Evolutionary conservation across 129 eudicot species (phyloP), one percentile per base, ranked within the genome.

Genomic region (Artemisia tridentata): DNA sequence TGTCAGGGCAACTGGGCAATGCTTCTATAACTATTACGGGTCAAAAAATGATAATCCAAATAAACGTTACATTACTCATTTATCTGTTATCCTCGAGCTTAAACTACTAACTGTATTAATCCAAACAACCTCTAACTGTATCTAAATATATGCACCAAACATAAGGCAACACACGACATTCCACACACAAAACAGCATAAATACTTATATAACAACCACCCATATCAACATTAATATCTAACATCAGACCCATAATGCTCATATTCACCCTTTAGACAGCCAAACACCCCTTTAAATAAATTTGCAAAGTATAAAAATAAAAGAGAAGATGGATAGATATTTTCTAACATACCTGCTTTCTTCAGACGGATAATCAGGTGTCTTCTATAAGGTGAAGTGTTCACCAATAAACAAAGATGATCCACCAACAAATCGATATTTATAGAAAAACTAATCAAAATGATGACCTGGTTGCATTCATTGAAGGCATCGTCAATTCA

Each of bases 171-270:
- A 64, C 25, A 23, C 2, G 19, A 17, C 17, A 54, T 23, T 52
- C 57, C 3, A 54, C 38, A 21, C 4, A 58, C 23, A 58, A 58
- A 19, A 58, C 11, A 71, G 58, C 47, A 43, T 25, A 4, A 46
- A 57, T 25, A 11, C 13, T 31, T 23, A 23, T 57, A 60, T 71
- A 71, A 58, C 21, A 21, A 20, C n/a, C 21, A 23, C 17, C 23
- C 11, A 21, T 8, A 23, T 58, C 38, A 58, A 9, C 4, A 9
- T 58, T 23, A 67, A 67, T 4, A 16, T 15, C 47, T 25, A 54
- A 92, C n/a, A 12, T 93, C 98, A 21, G 98, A 87, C 60, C 95
- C 98, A 75, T 93, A 93, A 57, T 86, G 78, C 34, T 82, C 80
- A 18, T 83, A 34, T 41, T 55, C 83, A 13, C 78, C 84, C 64